Conservation (phyloP, 768 basidiomycete species). For the Mycena maculata region DNA sequence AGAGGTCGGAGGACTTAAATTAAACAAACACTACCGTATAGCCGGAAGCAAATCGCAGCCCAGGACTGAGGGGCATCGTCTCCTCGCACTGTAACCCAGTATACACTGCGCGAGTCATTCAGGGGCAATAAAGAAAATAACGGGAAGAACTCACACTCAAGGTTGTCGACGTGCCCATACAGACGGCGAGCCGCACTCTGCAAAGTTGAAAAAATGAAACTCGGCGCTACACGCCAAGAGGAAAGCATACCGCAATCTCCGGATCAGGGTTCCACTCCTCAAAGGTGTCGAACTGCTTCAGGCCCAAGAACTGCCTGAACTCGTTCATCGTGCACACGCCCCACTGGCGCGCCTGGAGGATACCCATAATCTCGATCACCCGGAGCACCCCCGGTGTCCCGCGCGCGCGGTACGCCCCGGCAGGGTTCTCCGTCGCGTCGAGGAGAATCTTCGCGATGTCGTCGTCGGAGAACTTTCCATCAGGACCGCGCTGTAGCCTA, state of each 20-base stretch:
- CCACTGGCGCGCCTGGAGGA: conserved; percentile 65
- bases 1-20: background rate
- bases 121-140: too few relatives aligned
- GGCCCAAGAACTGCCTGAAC: conserved; percentile 62
- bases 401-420: conserved; percentile 60
- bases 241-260: conserved; percentile 52
- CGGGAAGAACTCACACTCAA: too few relatives aligned
- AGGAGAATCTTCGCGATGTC: conserved; percentile 62
- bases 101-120: too few relatives aligned
- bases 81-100: conserved; percentile 60
- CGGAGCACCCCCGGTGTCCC: conserved; percentile 60
- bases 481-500: conserved; percentile 58
- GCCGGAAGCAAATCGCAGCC: conserved; percentile 69
- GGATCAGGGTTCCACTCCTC: conserved; percentile 67
- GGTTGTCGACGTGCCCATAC: conserved; percentile 51
- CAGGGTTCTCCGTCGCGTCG: conserved; percentile 57
- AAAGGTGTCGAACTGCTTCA: conserved; percentile 59
- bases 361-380: conserved; percentile 67
- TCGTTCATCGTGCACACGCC: conserved; percentile 69
- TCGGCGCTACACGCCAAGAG: background rate
- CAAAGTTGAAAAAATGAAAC: background rate
- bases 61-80: conserved; percentile 61
- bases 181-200: conserved; percentile 46
- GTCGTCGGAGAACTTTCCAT: conserved; percentile 63
- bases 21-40: conserved; percentile 56